Evolutionary conservation across 768 basidiomycete species (phyloP).

Genomic region (Hydnum rufescens): DNA sequence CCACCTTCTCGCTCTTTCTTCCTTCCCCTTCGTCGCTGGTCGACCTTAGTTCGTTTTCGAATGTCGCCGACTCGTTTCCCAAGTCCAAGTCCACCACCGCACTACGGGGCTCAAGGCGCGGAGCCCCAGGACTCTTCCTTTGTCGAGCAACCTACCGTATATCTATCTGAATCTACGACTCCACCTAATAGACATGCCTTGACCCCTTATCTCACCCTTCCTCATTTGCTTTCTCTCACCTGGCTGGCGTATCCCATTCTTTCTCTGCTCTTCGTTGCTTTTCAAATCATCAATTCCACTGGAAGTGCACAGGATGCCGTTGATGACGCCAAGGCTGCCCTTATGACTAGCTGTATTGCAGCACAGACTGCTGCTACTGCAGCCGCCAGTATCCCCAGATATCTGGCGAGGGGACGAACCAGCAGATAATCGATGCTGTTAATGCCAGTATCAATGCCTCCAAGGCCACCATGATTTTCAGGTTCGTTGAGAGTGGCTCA

Average conservation of each 20-base stretch:
- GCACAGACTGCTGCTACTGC: slow-evolving; percentile 67
- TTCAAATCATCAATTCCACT: slow-evolving; percentile 58
- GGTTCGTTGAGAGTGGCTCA: slow-evolving; percentile 9
- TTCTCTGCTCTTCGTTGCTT: slow-evolving; percentile 73
- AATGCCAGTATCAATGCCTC: slow-evolving; percentile 64
- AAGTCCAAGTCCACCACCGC: too few relatives aligned
- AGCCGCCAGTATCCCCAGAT: slow-evolving; percentile 74
- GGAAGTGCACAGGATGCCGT: slow-evolving; percentile 47
- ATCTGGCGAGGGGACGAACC: slow-evolving; percentile 66
- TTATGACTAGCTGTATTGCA: slow-evolving; percentile 71
- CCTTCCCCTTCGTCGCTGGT: too few relatives aligned
- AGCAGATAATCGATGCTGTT: slow-evolving; percentile 55
- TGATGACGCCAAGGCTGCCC: slow-evolving; percentile 45
- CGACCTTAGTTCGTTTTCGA: too few relatives aligned
- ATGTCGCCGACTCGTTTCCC: too few relatives aligned
- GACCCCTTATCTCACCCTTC: slow-evolving; percentile 65
- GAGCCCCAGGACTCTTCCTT: too few relatives aligned
- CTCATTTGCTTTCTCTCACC: slow-evolving; percentile 65
- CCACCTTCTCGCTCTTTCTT: too few relatives aligned
- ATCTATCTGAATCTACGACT: background rate
- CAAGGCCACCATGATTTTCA: slow-evolving; percentile 37
- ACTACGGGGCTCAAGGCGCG: too few relatives aligned
- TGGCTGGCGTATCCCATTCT: slow-evolving; percentile 86
- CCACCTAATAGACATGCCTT: slow-evolving; percentile 20
- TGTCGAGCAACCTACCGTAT: too few relatives aligned